Base-by-base conservation (phyloP, 345 rosid species). In the Gossypium mustelinum region DNA sequence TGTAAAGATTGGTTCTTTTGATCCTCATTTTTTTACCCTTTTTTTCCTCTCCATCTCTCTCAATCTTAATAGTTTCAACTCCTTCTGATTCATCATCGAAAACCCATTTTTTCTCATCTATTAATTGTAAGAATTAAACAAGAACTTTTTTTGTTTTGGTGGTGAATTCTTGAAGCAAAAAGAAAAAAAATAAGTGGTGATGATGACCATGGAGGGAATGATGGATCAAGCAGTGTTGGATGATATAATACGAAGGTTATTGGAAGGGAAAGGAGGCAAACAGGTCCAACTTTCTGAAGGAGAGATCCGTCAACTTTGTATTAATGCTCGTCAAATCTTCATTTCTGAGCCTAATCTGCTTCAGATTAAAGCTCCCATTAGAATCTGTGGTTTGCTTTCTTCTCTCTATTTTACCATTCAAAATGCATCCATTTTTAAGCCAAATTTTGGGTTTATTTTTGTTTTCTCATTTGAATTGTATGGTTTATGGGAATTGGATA, bases 261-360 rank as follows among this genome's bases (percentile, higher is more conserved):
- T 96, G 81, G 98, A 93, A 54, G 97, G 99, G 4, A 90, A 81
- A 92, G 98, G 97, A 70, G 90, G 92, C 5, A 93, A 89, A 77
- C 99, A 93, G 79, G 99, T 92, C 63, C 97, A 93, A 90, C 88
- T 93, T n/a, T 96, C 99, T 0, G 99, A 96, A 84, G 84, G 84
- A 64, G 99, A 96, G 94, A 93, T 96, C 90, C 97, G 99, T 73
- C 99, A 92, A 82, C 92, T 96, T 47, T 96, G 99, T 73, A 81
- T 91, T 80, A 96, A 90, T 82, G 93, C 98, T 51, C 90, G 97
- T 68, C 97, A 96, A 85, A 89, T 92, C 84, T 88, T 96, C 86
- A 88, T 92, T 41, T 86, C 94, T 59, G 89, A 92, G 78, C 97
- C 99, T 13, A 87, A 71, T 79, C 98, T 95, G 78, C 88, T 93